phyloP scores from a whole-genome alignment of 148 eudicot species.

The Spergularia bocconei region DNA sequence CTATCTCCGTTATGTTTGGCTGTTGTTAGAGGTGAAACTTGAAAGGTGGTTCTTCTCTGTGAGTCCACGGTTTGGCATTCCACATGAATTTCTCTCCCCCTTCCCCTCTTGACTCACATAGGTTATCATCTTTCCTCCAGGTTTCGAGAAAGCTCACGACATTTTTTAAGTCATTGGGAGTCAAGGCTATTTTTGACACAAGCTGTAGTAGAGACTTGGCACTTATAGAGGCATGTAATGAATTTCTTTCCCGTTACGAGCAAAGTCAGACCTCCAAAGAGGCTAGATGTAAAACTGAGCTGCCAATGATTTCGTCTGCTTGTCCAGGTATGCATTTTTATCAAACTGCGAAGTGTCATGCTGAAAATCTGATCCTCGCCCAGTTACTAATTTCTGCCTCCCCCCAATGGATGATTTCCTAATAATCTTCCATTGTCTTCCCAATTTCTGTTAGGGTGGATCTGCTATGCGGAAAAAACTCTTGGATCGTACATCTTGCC shows the following conservation, averaged over 20 bases:
- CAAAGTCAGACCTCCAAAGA: conserved; percentile 42
- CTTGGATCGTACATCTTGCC: conserved; percentile 94
- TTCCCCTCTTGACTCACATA: neutral
- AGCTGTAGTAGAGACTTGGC: conserved; percentile 90
- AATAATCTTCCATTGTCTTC: neutral
- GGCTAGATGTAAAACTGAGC: conserved; percentile 35
- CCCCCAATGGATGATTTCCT: neutral
- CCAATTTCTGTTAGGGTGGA: conserved; percentile 69
- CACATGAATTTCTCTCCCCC: neutral
- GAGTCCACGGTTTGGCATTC: neutral
- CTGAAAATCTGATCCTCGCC: neutral
- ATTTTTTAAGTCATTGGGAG: conserved; percentile 89
- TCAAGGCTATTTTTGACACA: conserved; percentile 87
- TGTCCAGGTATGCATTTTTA: conserved; percentile 72
- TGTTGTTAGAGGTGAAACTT: neutral
- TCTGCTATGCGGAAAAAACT: conserved; percentile 97
- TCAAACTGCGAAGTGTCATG: neutral
- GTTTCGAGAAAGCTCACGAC: conserved; percentile 82
- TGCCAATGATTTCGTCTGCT: conserved; percentile 90
- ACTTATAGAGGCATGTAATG: conserved; percentile 89
- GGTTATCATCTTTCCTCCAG: conserved; percentile 34
- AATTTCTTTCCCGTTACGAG: conserved; percentile 73
- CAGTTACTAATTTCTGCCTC: too few species aligned
- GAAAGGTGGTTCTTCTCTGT: neutral
- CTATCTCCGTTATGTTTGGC: neutral